Evolutionary conservation across 805 yeast species (phyloP).

Genomic region (Tetrapisispora iriomotensis): DNA sequence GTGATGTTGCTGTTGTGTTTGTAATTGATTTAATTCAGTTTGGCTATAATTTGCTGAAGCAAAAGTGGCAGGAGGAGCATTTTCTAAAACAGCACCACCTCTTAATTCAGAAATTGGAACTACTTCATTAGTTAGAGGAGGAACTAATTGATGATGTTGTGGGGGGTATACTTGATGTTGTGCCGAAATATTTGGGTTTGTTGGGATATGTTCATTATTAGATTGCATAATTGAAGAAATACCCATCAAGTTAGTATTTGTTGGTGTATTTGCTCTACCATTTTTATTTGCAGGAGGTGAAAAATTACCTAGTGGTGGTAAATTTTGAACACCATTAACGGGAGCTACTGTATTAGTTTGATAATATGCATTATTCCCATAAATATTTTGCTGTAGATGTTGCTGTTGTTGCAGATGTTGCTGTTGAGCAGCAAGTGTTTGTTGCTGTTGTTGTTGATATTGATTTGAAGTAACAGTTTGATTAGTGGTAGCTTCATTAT

Average conservation of each 20-base stretch:
- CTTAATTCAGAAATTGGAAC: constrained; percentile 31
- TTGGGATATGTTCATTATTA: constrained; percentile 1
- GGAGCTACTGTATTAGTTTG: constrained; percentile 4
- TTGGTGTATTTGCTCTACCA: constrained; percentile 4
- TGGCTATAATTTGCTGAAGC: neutral
- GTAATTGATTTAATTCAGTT: constrained; percentile 1
- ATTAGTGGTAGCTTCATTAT: constrained; percentile 15
- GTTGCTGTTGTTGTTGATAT: constrained; percentile 15
- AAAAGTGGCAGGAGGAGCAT: neutral
- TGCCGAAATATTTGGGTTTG: constrained; percentile 3
- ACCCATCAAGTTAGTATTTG: constrained; percentile 12
- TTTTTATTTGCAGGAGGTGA: constrained; percentile 30
- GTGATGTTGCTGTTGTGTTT: constrained; percentile 12
- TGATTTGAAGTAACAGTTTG: constrained; percentile 10
- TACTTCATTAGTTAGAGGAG: constrained; percentile 21
- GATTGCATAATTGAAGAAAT: constrained; percentile 21
- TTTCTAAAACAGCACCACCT: constrained; percentile 10
- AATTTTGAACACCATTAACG: constrained; percentile 12
- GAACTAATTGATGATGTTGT: constrained; percentile 8
- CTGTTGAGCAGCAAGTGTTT: neutral
- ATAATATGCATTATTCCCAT: constrained; percentile 8
- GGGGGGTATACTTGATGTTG: constrained; percentile 14
- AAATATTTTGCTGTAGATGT: constrained; percentile 5
- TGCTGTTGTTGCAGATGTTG: constrained; percentile 6
- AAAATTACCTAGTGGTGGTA: constrained; percentile 32